Base-by-base conservation (phyloP, 768 basidiomycete genomes). In the Pisolithus albus region DNA sequence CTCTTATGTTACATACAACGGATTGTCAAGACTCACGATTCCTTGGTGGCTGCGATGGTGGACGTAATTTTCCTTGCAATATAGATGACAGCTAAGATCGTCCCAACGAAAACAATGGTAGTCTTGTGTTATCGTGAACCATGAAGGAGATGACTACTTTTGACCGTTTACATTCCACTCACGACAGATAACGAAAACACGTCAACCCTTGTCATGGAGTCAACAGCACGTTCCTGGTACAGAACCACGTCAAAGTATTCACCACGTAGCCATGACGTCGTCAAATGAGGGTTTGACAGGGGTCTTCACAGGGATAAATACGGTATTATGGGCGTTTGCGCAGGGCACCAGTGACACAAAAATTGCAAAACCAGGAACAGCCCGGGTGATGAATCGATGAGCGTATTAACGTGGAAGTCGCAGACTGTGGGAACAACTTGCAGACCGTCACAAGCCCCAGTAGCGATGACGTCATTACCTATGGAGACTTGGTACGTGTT, bases 1-100 rank as follows among this genome's bases (percentile, higher is more conserved):
- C 11, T 41, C 30, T 40, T 40, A 21, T 9, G 4, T 44, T 8
- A 21, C 19, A 6, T 43, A 19, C 11, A 19, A 23, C 39, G 5
- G 16, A 30, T 26, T 15, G 26, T 26, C 23, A 30, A 16, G 21
- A 75, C 79, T 55, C 59, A 83, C 84, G 72, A 74, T 48, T 78
- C 72, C 65, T 81, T 83, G 0, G 80, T 80, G 1, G 75, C 70
- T 49, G 75, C 64, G 21, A 79, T 59, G 1, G 73, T 67, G 9
- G 74, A 61, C 1, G 76, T 73, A 37, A 82, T 61, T 23, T 65
- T 60, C 43, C 68, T 66, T 2, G 66, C 62, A 19, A 72, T 58
- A 47, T 64, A 68, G 6, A 80, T 39, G 15, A 78, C 57, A 5
- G 69, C 76, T 37, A 77, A 69, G 21, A 81, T 62, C 34, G 73